These are phyloP conservation scores for Pulveroboletus sp. DNA, from an alignment of 768 basidiomycete genomes.

Conservation along the genomic window DNA sequence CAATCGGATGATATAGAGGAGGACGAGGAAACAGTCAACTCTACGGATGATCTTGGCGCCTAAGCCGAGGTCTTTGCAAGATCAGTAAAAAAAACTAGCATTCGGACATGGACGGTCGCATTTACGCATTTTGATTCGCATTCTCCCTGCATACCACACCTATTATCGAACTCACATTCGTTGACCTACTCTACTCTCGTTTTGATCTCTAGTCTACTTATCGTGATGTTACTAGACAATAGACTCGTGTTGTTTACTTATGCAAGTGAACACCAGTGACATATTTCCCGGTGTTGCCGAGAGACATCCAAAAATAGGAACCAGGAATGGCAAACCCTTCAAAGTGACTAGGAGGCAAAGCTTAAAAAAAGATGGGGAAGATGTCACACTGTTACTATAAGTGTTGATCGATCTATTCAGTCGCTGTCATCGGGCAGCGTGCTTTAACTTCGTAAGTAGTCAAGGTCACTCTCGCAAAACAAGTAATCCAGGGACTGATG, in stretches of 20 bases:
- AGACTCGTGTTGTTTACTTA: too few relatives aligned
- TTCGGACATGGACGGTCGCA: constrained; percentile 1
- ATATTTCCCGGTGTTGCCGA: too few relatives aligned
- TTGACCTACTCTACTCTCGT: constrained; percentile 24
- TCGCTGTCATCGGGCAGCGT: constrained; percentile 77
- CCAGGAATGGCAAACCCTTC: too few relatives aligned
- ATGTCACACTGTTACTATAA: too few relatives aligned
- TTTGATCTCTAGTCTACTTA: constrained; percentile 9
- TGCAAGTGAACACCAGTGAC: too few relatives aligned
- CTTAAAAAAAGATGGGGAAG: too few relatives aligned
- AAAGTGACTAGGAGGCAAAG: too few relatives aligned
- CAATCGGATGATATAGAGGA: constrained; percentile 3
- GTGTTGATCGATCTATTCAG: constrained; percentile 88
- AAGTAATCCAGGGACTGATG: constrained; percentile 45
- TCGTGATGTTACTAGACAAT: constrained; percentile 6
- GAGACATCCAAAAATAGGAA: too few relatives aligned
- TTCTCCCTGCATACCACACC: constrained; percentile 2
- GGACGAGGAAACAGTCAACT: constrained; percentile 12
- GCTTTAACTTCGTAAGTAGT: constrained; percentile 38
- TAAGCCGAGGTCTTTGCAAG: background rate
- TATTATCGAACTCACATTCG: constrained; percentile 3
- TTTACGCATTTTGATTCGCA: background rate
- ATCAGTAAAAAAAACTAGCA: constrained; percentile 6
- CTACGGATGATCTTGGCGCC: constrained; percentile 13
- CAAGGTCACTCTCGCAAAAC: constrained; percentile 35